phyloP scores from a whole-genome alignment of 495 filamentous ascomycete species.

The Neurospora sp. region DNA sequence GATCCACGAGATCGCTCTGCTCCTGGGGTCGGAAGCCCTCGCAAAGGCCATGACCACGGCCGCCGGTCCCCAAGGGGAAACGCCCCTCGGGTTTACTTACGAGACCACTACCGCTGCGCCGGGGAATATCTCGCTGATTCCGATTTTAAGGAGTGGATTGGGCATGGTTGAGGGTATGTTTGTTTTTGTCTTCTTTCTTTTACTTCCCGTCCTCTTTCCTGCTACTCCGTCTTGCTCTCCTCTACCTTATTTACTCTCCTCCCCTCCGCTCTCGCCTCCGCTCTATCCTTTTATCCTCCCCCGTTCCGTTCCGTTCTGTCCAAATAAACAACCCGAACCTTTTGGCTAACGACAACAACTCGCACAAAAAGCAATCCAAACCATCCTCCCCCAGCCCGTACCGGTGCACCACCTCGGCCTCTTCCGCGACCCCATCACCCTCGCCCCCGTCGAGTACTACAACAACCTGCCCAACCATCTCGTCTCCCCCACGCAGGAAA shows the following conservation, averaged over 20 bases:
- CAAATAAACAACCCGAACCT: too few species aligned
- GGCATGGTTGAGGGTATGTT: constrained; percentile 72
- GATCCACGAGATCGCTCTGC: constrained; percentile 74
- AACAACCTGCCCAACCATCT: constrained; percentile 84
- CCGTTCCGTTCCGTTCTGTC: too few species aligned
- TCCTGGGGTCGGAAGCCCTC: constrained; percentile 75
- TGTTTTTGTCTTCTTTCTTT: neutral
- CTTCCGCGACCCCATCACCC: constrained; percentile 74
- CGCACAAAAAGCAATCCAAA: constrained; percentile 53
- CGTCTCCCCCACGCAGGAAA: constrained; percentile 3
- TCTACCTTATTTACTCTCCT: neutral
- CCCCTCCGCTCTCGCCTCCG: neutral
- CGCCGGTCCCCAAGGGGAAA: constrained; percentile 51
- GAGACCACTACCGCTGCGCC: constrained; percentile 49
- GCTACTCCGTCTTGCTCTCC: neutral
- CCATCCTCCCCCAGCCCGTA: constrained; percentile 68
- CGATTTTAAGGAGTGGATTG: constrained; percentile 81
- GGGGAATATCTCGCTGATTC: constrained; percentile 65
- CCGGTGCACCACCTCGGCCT: constrained; percentile 90
- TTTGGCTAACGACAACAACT: neutral
- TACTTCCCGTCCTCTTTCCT: neutral
- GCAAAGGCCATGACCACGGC: constrained; percentile 46
- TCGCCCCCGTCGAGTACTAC: constrained; percentile 94
- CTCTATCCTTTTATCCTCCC: neutral
- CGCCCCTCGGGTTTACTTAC: constrained; percentile 65